phyloP scores from a whole-genome alignment of 2,329 filamentous ascomycete genomes.

The Talaromyces albobiverticillius region DNA sequence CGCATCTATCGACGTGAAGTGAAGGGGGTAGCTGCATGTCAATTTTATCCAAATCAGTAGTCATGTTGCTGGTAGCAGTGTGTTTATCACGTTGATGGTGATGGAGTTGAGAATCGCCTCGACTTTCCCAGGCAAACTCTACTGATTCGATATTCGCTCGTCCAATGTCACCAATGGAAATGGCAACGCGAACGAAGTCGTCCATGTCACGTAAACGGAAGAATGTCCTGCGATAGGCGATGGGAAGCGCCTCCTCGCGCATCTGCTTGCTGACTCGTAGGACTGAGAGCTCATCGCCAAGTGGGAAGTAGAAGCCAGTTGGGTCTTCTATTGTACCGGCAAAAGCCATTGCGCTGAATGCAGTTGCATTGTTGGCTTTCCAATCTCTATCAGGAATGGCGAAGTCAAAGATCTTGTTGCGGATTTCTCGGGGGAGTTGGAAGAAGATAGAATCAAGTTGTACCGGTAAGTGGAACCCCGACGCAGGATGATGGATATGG shows the following conservation, averaged over 20 bases:
- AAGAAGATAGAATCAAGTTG: no score
- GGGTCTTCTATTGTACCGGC: neutral
- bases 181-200: neutral
- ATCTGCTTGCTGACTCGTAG: neutral
- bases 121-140: constrained; percentile 1
- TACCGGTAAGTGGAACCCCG: no score
- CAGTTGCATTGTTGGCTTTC: neutral
- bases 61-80: neutral
- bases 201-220: neutral
- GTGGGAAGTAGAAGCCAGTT: neutral
- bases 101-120: neutral
- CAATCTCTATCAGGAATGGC: neutral
- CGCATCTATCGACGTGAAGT: constrained; percentile 1
- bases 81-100: no score
- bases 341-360: neutral
- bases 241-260: neutral
- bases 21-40: neutral
- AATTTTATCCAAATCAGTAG: neutral
- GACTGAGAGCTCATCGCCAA: neutral
- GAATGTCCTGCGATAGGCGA: neutral
- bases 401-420: neutral
- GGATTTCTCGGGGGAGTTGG: neutral
- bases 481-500: no score
- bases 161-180: neutral
- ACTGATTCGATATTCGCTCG: neutral